phyloP scores from a whole-genome alignment of 371 early-diverging fungal species.

The Saksenaea oblongispora region DNA sequence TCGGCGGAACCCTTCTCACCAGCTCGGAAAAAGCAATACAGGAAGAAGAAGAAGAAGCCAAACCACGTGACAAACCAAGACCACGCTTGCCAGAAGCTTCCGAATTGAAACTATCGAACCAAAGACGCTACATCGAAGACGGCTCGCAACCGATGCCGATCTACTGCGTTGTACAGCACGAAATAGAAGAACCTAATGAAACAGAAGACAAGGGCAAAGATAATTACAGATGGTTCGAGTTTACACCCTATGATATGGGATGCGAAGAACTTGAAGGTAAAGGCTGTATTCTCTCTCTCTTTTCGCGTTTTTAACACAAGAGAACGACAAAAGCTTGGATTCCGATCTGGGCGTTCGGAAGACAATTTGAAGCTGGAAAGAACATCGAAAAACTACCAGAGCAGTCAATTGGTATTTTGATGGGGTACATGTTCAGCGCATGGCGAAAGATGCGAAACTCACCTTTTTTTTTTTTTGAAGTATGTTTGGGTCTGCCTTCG shows the following conservation, averaged over 20 bases:
- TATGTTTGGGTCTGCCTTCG: conserved; percentile 66
- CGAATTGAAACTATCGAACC: conserved; percentile 36
- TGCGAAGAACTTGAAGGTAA: conserved; percentile 67
- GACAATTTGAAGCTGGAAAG: conserved; percentile 62
- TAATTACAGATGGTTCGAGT: conserved; percentile 77
- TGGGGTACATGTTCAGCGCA: conserved; percentile 42
- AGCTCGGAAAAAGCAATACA: conserved; percentile 14
- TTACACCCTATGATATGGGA: conserved; percentile 76
- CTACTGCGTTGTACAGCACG: conserved; percentile 73
- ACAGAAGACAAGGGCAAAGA: conserved; percentile 17
- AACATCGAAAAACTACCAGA: conserved; percentile 61
- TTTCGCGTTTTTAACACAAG: background rate
- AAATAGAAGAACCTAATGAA: conserved; percentile 25
- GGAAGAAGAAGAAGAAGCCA: background rate
- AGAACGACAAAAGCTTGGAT: conserved; percentile 61
- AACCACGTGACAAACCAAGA: conserved; percentile 8
- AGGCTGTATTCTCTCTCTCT: background rate
- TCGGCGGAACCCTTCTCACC: conserved; percentile 53
- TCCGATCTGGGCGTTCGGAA: conserved; percentile 74
- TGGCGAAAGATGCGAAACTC: background rate
- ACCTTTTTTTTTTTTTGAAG: conserved; percentile 5
- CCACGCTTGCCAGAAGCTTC: conserved; percentile 15
- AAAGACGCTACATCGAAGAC: conserved; percentile 55
- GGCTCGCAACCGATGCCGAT: conserved; percentile 75
- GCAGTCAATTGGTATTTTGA: conserved; percentile 58